Percentiles rank a stretch among this genome's conserved stretches.
Conservation (phyloP, 2,329 filamentous ascomycete species). For the Diaporthe sp. region DNA sequence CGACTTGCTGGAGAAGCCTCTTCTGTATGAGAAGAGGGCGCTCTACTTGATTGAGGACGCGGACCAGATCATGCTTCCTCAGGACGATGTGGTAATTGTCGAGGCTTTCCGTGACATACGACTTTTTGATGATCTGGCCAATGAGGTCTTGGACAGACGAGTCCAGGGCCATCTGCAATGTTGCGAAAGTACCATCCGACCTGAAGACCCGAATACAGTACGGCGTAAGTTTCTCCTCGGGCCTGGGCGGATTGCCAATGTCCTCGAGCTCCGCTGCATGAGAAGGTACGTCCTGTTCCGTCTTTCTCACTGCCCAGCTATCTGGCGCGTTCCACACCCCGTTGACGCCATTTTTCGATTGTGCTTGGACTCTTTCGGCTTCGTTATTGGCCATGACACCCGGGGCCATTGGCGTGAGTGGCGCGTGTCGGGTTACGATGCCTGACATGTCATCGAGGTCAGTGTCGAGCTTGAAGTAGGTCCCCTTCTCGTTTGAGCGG, state of each 20-base stretch:
- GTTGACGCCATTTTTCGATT: constrained; percentile 48
- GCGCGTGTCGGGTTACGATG: constrained; percentile 78
- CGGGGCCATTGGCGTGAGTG: constrained; percentile 77
- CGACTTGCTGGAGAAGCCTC: constrained; percentile 87
- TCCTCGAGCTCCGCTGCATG: constrained; percentile 74
- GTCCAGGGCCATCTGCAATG: constrained; percentile 84
- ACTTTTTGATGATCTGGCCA: constrained; percentile 92
- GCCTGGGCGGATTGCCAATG: constrained; percentile 70
- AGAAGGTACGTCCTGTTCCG: constrained; percentile 70
- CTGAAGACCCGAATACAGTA: constrained; percentile 98
- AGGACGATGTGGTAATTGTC: constrained; percentile 97
- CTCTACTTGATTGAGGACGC: constrained; percentile 82
- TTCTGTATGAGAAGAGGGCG: constrained; percentile 93
- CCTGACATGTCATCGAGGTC: constrained; percentile 92
- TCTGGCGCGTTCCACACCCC: constrained; percentile 93
- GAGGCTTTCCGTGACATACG: constrained; percentile 87
- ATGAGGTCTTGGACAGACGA: constrained; percentile 89
- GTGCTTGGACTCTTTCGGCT: constrained; percentile 51
- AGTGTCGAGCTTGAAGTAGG: constrained; percentile 83
- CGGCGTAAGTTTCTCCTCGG: constrained; percentile 78
- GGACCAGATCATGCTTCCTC: constrained; percentile 89
- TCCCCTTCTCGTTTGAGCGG: constrained; percentile 59
- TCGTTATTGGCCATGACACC: constrained; percentile 57
- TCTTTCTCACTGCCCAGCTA: constrained; percentile 91
- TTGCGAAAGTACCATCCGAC: constrained; percentile 93